These are phyloP conservation scores for Trichoderma aggressivum DNA, from an alignment of 2,329 filamentous ascomycete species.

Conservation along the genomic window DNA sequence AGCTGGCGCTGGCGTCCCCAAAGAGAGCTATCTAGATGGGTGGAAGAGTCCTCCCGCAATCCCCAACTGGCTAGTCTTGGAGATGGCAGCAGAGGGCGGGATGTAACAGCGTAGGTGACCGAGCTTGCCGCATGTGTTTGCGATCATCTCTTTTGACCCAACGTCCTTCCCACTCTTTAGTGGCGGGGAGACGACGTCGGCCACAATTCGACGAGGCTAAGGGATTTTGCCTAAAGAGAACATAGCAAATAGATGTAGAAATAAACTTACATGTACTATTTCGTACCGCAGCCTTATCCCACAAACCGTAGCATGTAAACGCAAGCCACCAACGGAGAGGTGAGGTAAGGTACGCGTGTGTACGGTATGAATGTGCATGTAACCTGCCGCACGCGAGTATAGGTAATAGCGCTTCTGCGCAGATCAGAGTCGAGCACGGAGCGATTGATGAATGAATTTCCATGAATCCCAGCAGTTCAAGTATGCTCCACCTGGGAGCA, in stretches of 20 bases:
- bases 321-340: not conserved
- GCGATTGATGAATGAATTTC: conserved; percentile 19
- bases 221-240: not conserved
- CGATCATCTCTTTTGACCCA: not conserved
- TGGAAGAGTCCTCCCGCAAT: conserved; percentile 59
- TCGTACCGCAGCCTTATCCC: not conserved
- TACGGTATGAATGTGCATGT: not conserved
- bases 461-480: conserved; percentile 26
- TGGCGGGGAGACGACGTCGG: not conserved
- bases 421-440: not conserved
- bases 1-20: conserved; percentile 43
- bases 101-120: conserved; percentile 6
- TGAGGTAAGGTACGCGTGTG: not conserved
- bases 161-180: not conserved
- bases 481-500: conserved; percentile 8
- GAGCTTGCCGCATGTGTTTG: not conserved
- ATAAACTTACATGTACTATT: not conserved
- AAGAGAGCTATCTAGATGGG: conserved; percentile 52
- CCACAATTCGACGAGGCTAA: too few relatives aligned
- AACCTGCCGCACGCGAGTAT: not conserved
- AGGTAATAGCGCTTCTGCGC: not conserved
- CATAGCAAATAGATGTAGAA: not conserved
- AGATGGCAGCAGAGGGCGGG: conserved; percentile 38
- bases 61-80: conserved; percentile 57
- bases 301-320: not conserved